These are phyloP conservation scores for Pseudogymnoascus sp. DNA, from an alignment of 2,329 filamentous ascomycete species.

Conservation along the genomic window DNA sequence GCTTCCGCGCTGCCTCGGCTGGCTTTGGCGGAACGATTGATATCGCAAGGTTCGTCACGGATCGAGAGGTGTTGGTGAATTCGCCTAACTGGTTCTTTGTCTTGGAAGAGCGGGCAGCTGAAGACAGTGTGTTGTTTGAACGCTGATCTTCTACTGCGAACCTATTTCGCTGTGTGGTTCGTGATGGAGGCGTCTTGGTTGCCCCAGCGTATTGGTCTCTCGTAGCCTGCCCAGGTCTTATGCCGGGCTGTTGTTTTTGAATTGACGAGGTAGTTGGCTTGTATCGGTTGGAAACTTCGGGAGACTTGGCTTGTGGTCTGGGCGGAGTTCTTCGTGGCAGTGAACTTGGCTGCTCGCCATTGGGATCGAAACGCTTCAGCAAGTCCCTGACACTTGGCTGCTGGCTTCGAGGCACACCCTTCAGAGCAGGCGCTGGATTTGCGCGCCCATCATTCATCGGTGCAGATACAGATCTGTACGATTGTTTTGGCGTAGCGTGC, in stretches of 20 bases:
- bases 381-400: constrained; percentile 73
- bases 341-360: constrained; percentile 29
- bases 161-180: constrained; percentile 35
- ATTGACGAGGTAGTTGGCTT: background rate
- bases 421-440: constrained; percentile 20
- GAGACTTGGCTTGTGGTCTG: background rate
- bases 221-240: constrained; percentile 14
- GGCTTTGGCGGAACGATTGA: constrained; percentile 21
- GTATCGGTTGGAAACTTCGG: background rate
- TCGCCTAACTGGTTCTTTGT: constrained; percentile 33
- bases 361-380: constrained; percentile 69
- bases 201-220: background rate
- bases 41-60: constrained; percentile 33
- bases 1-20: constrained; percentile 34
- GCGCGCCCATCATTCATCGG: constrained; percentile 36
- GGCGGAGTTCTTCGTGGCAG: background rate
- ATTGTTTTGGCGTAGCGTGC: constrained; percentile 34
- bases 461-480: constrained; percentile 46
- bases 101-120: constrained; percentile 50
- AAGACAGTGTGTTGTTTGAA: constrained; percentile 48
- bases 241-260: background rate
- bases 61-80: constrained; percentile 34
- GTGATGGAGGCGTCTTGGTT: constrained; percentile 15
- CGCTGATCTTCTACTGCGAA: constrained; percentile 42
- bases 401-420: constrained; percentile 19